Evolutionary conservation across 345 rosid genomes (phyloP), one percentile per base, ranked within the genome.

Genomic region (Gossypium thurberi): DNA sequence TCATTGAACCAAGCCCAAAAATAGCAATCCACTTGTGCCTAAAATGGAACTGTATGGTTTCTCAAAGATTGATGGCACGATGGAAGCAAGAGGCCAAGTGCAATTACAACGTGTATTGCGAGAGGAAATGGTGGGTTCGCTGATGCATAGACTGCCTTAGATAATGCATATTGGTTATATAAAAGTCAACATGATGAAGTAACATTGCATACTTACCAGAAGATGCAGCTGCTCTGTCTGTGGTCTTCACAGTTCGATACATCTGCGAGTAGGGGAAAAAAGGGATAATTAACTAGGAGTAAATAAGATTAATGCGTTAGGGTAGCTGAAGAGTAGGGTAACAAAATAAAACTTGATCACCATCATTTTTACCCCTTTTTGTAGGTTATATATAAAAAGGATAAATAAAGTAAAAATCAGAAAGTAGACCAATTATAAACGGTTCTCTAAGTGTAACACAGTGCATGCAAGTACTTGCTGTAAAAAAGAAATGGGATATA

Each of bases 211-310:
- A 17, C 23, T 42, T 21, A 89, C 93, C 96, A 79, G 91, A 84
- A 71, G 93, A 71, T 75, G 89, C 91, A 9, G 93, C 89, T 51
- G 90, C 76, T 80, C 87, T 73, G 75, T 88, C 95, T 0, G 95
- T 90, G 9, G 90, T 90, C 81, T 88, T 90, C 56, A 88, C 89
- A 0, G 92, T 90, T 70, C 95, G 82, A 76, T 90, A 90, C 95
- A 90, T 85, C 95, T 90, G 83, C 74, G 75, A 60, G 25, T 33
- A 33, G 40, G 40, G 7, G 6, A 33, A 33, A 40, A 52, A 74
- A 65, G 18, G 20, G 17, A 40, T 2, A 57, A 21, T 56, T 60
- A 55, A 13, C 18, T 21, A 65, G 75, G 25, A 50, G 26, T n/a
- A 59, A 8, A 18, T 21, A 47, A 72, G 14, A 47, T 26, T 60